phyloP scores from a whole-genome alignment of 306 rosid species.

The Carpinus viminea region DNA sequence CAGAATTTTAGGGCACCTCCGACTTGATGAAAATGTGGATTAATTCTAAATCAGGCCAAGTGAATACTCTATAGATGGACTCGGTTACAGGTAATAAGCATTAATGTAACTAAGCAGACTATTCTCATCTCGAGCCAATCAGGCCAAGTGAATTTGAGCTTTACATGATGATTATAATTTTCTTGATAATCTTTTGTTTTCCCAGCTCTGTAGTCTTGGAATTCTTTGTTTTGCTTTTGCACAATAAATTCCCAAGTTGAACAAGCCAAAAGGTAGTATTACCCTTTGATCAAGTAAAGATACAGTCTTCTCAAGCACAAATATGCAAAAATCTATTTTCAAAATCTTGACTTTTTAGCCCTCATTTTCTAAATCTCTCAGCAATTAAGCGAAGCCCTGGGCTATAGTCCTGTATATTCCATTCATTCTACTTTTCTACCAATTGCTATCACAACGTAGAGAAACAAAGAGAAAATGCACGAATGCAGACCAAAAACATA shows the following conservation, averaged over 20 bases:
- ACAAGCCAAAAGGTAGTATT: neutral
- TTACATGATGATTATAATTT: neutral
- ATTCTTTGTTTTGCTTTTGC: neutral
- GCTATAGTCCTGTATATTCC: neutral
- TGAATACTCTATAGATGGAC: neutral
- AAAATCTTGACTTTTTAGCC: neutral
- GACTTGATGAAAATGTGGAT: neutral
- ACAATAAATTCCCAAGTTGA: neutral
- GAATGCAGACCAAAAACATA: no score
- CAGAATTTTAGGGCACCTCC: constrained; percentile 6
- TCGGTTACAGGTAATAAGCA: neutral
- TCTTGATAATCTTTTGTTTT: neutral
- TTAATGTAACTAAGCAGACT: neutral
- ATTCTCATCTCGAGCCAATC: neutral
- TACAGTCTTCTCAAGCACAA: neutral
- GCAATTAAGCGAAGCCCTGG: neutral
- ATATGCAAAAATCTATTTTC: neutral
- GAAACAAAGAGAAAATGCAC: neutral
- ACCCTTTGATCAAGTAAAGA: neutral
- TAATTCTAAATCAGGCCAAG: constrained; percentile 13
- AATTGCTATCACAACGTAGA: neutral
- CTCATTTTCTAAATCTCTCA: neutral
- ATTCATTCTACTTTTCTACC: neutral
- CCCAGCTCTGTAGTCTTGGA: neutral
- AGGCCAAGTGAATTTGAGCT: constrained; percentile 5